Base-by-base conservation (phyloP, 768 basidiomycete species). In the Harrya chromipes region DNA sequence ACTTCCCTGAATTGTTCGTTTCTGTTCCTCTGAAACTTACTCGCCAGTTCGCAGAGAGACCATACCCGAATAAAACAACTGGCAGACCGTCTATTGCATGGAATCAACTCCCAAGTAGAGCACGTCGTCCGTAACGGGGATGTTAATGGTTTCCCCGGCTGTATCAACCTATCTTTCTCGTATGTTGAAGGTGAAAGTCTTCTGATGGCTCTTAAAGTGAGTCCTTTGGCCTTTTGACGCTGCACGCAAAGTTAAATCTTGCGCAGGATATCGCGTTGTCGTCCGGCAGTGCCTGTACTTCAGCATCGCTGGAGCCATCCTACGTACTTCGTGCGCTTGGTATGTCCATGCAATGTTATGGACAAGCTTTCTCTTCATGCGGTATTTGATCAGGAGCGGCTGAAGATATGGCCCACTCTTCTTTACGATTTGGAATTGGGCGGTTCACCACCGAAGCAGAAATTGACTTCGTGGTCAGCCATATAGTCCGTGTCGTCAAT, bases 331-430 rank as follows among this genome's bases (percentile, higher is more conserved):
- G 97, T 44, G 97, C 97, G 4, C 80, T 99, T 39, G 94, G 92
- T 84, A 62, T 21, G 62, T 41, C 39, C 46, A 75, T 52, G 35
- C n/a, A 5, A 24, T 3, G 14, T 21, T 14, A 23, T 20, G 6
- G 26, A 35, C 27, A 24, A 55, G 5, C 34, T 41, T 21, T 46
- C 13, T 31, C 12, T 16, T 23, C 13, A 46, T 41, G 9, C 34
- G 35, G 16, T 43, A 19, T 19, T 38, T 53, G 20, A 44, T 50
- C 35, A 86, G 90, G 91, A 58, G 92, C 95, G 31, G 93, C 94
- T 23, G 97, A 99, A 66, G 97, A 98, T 62, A 97, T 97, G 94
- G 97, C 97, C 0, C 97, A 99, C 66, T 97, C 94, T 16, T 95
- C 93, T 16, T 78, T 99, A 47, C 88, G 97, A 21, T 99, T 99